Percentiles rank a stretch among this genome's conserved stretches.
phyloP scores from a whole-genome alignment of 2,329 filamentous ascomycete genomes.

The Ambrosiella cleistominuta region DNA sequence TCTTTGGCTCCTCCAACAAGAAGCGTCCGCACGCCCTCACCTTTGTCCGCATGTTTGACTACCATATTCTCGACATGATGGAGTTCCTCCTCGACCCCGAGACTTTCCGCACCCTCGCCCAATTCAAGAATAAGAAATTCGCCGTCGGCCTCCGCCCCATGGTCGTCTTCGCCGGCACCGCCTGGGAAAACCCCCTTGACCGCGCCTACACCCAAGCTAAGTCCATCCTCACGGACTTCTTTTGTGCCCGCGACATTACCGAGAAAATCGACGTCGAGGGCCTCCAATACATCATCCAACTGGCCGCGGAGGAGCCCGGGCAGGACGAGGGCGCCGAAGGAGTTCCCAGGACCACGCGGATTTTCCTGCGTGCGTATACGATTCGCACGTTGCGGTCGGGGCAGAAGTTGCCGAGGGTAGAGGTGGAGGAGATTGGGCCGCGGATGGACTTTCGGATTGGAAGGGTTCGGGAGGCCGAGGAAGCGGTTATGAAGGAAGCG shows the following conservation, averaged over 20 bases:
- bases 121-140: constrained; percentile 62
- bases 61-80: constrained; percentile 86
- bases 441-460: constrained; percentile 83
- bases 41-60: constrained; percentile 62
- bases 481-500: constrained; percentile 69
- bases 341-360: constrained; percentile 29
- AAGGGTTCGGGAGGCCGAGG: constrained; percentile 60
- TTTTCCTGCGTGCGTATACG: constrained; percentile 64
- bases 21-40: constrained; percentile 90
- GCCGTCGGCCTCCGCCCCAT: constrained; percentile 75
- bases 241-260: constrained; percentile 58
- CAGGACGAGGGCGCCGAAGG: constrained; percentile 25
- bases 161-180: constrained; percentile 75
- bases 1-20: constrained; percentile 76
- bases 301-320: constrained; percentile 52
- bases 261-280: constrained; percentile 88
- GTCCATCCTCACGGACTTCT: constrained; percentile 76
- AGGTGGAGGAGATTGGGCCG: constrained; percentile 89
- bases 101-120: constrained; percentile 48
- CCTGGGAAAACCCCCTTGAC: constrained; percentile 65
- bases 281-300: constrained; percentile 72
- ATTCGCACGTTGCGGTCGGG: constrained; percentile 74
- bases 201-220: constrained; percentile 75
- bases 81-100: constrained; percentile 70
- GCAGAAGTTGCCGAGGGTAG: constrained; percentile 73